phyloP scores from a whole-genome alignment of 2,329 filamentous ascomycete species.

The Pyrenophora seminiperda region DNA sequence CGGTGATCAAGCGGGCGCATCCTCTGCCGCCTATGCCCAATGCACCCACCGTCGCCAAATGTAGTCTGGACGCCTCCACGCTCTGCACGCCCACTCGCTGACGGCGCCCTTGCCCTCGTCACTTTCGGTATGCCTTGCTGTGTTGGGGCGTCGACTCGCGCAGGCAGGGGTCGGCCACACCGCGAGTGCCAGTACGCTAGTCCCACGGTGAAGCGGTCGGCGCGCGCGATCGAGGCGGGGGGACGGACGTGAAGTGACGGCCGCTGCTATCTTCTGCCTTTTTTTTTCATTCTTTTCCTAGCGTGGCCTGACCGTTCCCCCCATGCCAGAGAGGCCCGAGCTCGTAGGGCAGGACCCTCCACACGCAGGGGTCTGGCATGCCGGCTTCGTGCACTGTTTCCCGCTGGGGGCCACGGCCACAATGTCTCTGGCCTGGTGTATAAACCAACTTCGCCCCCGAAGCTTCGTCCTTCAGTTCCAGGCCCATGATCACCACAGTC shows the following conservation, averaged over 20 bases:
- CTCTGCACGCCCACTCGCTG: slow-evolving; percentile 30
- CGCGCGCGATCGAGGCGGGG: slow-evolving; percentile 48
- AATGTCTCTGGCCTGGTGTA: slow-evolving; percentile 39
- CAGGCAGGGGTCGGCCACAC: slow-evolving; percentile 41
- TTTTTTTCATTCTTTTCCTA: slow-evolving; percentile 48
- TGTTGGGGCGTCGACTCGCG: slow-evolving; percentile 27
- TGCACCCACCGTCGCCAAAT: slow-evolving; percentile 40
- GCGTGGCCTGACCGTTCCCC: slow-evolving; percentile 43
- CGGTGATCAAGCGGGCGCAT: slow-evolving; percentile 37
- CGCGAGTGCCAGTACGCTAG: slow-evolving; percentile 37
- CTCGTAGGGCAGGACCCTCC: slow-evolving; percentile 38
- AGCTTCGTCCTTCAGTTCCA: slow-evolving; percentile 33
- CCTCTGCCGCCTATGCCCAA: slow-evolving; percentile 27
- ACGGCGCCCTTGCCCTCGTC: slow-evolving; percentile 20
- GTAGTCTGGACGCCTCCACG: slow-evolving; percentile 26
- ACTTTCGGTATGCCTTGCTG: slow-evolving; percentile 29
- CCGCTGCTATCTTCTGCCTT: slow-evolving; percentile 36
- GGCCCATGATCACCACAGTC: slow-evolving; percentile 42
- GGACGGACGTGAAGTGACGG: slow-evolving; percentile 34
- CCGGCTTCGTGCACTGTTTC: slow-evolving; percentile 39
- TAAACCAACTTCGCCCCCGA: slow-evolving; percentile 47
- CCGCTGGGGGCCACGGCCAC: slow-evolving; percentile 38
- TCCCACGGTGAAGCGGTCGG: slow-evolving; percentile 43
- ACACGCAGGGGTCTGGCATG: slow-evolving; percentile 36
- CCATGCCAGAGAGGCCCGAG: slow-evolving; percentile 41